These are phyloP conservation scores for Zoysia pacifica DNA, from an alignment of 176 grass and related monocot species.

Conservation along the genomic window DNA sequence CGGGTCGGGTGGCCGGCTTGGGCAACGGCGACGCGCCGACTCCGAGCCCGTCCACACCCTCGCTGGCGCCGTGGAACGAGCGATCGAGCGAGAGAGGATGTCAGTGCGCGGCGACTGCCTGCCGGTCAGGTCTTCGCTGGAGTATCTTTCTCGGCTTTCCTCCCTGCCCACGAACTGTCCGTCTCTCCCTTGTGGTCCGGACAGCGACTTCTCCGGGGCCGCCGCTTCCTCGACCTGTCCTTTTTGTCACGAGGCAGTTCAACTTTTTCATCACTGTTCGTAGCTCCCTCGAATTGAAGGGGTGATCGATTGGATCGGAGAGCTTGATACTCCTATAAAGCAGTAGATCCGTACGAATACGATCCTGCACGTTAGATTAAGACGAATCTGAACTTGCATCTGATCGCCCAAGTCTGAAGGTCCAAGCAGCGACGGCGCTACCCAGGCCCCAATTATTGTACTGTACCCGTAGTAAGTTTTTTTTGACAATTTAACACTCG, in stretches of 20 bases:
- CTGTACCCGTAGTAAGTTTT: too few relatives aligned
- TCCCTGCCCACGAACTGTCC: not conserved
- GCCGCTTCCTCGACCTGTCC: not conserved
- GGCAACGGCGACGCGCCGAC: conserved; percentile 1
- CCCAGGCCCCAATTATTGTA: not conserved
- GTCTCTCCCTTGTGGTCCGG: not conserved
- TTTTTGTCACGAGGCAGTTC: not conserved
- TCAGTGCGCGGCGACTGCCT: not conserved
- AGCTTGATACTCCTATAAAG: not conserved
- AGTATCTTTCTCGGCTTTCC: not conserved
- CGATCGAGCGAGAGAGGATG: not conserved
- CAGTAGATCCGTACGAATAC: not conserved
- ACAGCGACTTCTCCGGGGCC: not conserved
- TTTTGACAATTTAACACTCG: too few relatives aligned
- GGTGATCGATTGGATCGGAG: not conserved
- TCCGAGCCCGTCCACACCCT: not conserved
- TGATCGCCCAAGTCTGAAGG: not conserved
- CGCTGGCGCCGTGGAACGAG: not conserved
- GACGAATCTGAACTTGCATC: not conserved
- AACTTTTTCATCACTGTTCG: not conserved
- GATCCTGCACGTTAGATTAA: not conserved
- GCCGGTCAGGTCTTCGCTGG: not conserved
- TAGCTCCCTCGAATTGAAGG: not conserved
- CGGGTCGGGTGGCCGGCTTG: too few relatives aligned
- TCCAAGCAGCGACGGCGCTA: not conserved